A percentile compares a stretch with the other conserved stretches of the same genome.
phyloP scores from a whole-genome alignment of 192 early-diverging fungal genomes.

The Gryganskiella cystojenkinii region DNA sequence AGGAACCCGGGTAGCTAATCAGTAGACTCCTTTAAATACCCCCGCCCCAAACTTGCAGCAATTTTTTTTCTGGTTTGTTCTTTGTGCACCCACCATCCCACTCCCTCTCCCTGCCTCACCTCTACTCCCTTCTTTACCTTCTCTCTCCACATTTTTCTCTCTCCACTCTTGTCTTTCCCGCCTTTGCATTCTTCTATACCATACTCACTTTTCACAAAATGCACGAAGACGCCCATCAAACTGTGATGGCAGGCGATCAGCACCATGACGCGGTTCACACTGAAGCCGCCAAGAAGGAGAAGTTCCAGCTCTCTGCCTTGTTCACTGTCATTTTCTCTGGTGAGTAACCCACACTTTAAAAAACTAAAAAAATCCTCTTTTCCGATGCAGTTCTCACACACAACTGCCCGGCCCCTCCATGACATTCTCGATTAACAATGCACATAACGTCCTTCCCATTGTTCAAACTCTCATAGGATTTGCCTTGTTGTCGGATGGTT shows the following conservation, averaged over 20 bases:
- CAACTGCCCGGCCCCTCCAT: too few species aligned
- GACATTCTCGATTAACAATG: neutral
- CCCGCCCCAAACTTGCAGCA: neutral
- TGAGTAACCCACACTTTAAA: neutral
- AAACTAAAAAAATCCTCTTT: too few species aligned
- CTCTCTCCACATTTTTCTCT: neutral
- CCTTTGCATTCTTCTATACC: neutral
- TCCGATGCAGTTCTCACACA: too few species aligned
- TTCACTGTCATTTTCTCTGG: conserved; percentile 30
- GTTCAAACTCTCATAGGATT: too few species aligned
- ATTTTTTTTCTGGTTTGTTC: conserved; percentile 5
- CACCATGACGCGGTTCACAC: neutral
- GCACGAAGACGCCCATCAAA: neutral
- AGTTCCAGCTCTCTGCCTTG: conserved; percentile 16
- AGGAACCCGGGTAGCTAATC: neutral
- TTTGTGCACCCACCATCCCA: neutral
- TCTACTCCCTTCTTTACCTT: neutral
- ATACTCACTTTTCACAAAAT: conserved; percentile 2
- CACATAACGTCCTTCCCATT: conserved; percentile 7
- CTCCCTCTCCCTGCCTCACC: neutral
- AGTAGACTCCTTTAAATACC: neutral
- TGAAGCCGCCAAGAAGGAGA: neutral
- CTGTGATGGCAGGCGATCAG: neutral
- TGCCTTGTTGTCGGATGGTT: conserved; percentile 59
- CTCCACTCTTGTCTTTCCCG: neutral